Percentiles rank a stretch among this genome's conserved stretches.
Evolutionary conservation across 345 rosid species (phyloP).

Genomic region (Viola odorata): DNA sequence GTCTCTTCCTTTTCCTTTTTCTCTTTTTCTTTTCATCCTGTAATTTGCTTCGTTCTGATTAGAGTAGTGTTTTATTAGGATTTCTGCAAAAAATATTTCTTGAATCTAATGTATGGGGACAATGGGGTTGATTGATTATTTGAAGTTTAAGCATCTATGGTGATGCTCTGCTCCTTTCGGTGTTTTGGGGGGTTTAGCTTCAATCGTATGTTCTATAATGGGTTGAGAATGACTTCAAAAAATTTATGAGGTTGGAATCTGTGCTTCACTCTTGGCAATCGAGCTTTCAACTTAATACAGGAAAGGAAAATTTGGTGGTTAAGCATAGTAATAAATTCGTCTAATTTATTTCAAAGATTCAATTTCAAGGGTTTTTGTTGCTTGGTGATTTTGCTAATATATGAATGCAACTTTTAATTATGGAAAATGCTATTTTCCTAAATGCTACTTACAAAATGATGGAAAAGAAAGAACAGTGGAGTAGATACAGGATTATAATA

Average conservation of each 20-base stretch:
- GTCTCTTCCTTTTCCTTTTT: background rate
- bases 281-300: background rate
- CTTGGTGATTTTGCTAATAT: too few species aligned
- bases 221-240: too few species aligned
- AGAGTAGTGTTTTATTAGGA: constrained; percentile 2
- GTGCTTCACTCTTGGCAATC: background rate
- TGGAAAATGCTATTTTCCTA: too few species aligned
- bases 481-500: too few species aligned
- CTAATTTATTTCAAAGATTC: background rate
- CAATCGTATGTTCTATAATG: background rate
- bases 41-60: constrained; percentile 8
- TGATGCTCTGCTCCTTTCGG: background rate
- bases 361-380: too few species aligned
- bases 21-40: background rate
- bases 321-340: background rate
- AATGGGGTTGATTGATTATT: constrained; percentile 10
- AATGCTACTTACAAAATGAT: too few species aligned
- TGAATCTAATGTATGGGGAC: background rate
- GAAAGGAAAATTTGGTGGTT: background rate
- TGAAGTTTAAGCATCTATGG: background rate
- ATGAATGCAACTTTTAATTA: too few species aligned
- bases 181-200: constrained; percentile 6
- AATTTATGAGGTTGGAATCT: too few species aligned
- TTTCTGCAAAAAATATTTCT: background rate
- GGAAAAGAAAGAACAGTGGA: too few species aligned